phyloP scores from a whole-genome alignment of 2,329 filamentous ascomycete species.

The Neonectria sp. region DNA sequence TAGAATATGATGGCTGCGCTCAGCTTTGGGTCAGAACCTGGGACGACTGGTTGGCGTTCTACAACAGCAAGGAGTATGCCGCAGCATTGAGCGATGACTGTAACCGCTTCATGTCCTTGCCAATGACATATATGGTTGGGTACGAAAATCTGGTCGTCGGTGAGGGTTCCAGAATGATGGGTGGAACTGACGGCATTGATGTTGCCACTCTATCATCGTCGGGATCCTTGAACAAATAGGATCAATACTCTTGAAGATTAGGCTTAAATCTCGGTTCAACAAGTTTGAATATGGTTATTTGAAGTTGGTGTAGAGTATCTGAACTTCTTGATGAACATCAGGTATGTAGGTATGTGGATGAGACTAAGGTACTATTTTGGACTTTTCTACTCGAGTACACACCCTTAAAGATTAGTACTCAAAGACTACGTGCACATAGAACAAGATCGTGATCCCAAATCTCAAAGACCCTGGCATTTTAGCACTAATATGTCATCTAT shows the following conservation, averaged over 20 bases:
- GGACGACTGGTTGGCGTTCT: constrained; percentile 23
- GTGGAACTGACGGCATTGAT: constrained; percentile 6
- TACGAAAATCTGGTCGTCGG: constrained; percentile 21
- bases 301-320: too few relatives aligned
- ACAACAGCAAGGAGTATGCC: constrained; percentile 23
- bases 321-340: too few relatives aligned
- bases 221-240: too few relatives aligned
- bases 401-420: too few relatives aligned
- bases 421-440: neutral
- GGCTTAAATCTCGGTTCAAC: too few relatives aligned
- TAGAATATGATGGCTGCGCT: constrained; percentile 21
- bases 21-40: constrained; percentile 22
- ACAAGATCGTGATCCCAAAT: neutral
- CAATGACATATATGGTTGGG: constrained; percentile 22
- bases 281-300: too few relatives aligned
- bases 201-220: neutral
- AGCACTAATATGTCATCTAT: neutral
- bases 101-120: constrained; percentile 13
- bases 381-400: too few relatives aligned
- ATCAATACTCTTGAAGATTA: too few relatives aligned
- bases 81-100: constrained; percentile 23
- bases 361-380: too few relatives aligned
- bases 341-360: too few relatives aligned
- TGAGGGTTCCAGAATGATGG: neutral
- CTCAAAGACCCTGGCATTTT: neutral